Percentiles rank a stretch among this genome's conserved stretches.
Evolutionary conservation across 768 basidiomycete species (phyloP).

Genomic region (Trametes sanguinea): DNA sequence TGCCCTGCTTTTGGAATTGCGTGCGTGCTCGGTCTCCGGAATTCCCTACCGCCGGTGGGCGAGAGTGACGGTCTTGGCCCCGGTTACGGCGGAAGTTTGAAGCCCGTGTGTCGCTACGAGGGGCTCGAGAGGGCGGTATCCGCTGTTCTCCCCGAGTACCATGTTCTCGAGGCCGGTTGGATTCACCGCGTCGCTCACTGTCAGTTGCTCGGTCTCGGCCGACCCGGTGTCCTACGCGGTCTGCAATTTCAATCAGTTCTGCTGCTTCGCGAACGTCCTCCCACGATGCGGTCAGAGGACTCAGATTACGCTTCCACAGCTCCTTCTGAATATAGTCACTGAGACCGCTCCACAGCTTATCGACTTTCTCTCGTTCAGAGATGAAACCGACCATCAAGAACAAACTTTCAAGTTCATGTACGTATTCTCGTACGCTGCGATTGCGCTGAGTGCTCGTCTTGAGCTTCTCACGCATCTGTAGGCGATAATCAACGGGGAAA

Average conservation of each 20-base stretch:
- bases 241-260: slow-evolving; percentile 8
- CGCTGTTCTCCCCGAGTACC: too few species aligned
- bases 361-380: slow-evolving; percentile 1
- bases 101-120: too few species aligned
- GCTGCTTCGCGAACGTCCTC: slow-evolving; percentile 1
- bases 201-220: too few species aligned
- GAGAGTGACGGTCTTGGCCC: too few species aligned
- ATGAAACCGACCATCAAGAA: slow-evolving; percentile 18
- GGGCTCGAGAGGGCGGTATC: too few species aligned
- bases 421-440: slow-evolving; percentile 15
- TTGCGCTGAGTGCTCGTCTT: neutral
- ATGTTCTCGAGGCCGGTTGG: too few species aligned
- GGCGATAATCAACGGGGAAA: slow-evolving; percentile 26
- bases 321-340: neutral
- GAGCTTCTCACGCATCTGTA: slow-evolving; percentile 15
- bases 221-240: neutral
- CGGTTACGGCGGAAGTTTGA: too few species aligned
- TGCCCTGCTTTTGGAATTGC: too few species aligned
- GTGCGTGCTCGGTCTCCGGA: too few species aligned
- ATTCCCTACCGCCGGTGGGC: too few species aligned
- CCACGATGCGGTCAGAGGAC: neutral
- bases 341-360: slow-evolving; percentile 15
- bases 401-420: slow-evolving; percentile 22
- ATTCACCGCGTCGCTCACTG: too few species aligned
- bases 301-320: slow-evolving; percentile 4